A percentile compares a stretch with the other conserved stretches of the same genome.
Evolutionary conservation across 176 grass and related monocot genomes (phyloP).

Genomic region (Oryza brachyantha): DNA sequence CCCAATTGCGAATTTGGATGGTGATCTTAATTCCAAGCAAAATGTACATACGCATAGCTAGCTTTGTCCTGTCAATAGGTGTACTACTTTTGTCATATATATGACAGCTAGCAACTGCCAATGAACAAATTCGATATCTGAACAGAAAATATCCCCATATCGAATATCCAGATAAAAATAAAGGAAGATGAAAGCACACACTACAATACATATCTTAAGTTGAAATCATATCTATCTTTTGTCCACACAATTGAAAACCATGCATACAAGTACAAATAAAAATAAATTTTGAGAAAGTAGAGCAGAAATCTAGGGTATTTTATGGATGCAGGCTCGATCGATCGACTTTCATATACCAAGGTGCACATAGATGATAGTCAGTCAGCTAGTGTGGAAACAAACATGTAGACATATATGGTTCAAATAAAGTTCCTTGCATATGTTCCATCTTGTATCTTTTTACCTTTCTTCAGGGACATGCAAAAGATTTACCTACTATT

Average conservation of each 20-base stretch:
- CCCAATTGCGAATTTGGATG: constrained; percentile 9
- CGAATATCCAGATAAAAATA: background rate
- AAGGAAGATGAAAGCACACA: too few relatives aligned
- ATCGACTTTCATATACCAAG: background rate
- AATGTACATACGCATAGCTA: constrained; percentile 15
- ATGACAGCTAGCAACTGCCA: background rate
- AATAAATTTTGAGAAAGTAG: background rate
- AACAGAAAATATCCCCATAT: background rate
- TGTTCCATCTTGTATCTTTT: background rate
- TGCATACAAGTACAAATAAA: background rate
- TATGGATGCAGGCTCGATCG: background rate
- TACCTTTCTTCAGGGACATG: background rate
- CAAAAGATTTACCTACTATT: background rate
- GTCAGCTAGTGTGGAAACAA: background rate
- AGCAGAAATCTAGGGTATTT: background rate
- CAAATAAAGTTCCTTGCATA: background rate
- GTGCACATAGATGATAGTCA: background rate
- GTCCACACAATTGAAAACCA: background rate
- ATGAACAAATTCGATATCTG: background rate
- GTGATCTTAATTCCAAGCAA: constrained; percentile 17
- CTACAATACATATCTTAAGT: too few relatives aligned
- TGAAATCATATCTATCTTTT: background rate
- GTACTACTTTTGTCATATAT: background rate
- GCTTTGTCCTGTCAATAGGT: constrained; percentile 1
- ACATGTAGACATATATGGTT: background rate